These are phyloP conservation scores for Pseudisothecium myosuroides DNA, from an alignment of 225 moss, liverwort and hornwort genomes.

Conservation along the genomic window DNA sequence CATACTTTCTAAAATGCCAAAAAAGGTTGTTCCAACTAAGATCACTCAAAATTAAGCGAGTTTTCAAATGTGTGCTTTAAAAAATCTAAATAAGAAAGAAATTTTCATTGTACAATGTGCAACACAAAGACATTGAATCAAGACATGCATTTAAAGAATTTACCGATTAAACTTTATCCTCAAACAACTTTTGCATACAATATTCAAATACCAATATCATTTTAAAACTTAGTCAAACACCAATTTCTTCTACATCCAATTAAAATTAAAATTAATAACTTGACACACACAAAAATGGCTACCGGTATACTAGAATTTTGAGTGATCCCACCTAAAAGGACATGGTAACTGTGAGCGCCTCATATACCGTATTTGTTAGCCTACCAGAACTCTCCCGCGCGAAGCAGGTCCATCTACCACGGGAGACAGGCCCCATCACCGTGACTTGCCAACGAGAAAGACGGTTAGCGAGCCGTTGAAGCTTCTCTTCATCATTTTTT, in stretches of 20 bases:
- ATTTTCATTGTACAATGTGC: not conserved
- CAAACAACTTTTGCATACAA: not conserved
- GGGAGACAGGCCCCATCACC: not conserved
- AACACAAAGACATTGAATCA: fast-evolving
- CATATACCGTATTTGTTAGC: too few species aligned
- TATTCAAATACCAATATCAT: not conserved
- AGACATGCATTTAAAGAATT: not conserved
- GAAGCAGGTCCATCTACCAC: not conserved
- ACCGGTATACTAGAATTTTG: too few species aligned
- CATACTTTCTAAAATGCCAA: fast-evolving
- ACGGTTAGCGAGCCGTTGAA: not conserved
- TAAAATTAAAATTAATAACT: not conserved
- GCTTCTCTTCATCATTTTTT: not conserved
- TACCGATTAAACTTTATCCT: fast-evolving
- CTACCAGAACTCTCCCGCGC: not conserved
- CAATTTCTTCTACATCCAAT: not conserved
- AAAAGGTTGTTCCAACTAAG: not conserved
- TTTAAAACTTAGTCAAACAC: not conserved
- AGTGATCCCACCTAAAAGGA: not conserved
- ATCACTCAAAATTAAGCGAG: not conserved
- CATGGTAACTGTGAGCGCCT: too few species aligned
- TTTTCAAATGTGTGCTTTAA: too few species aligned
- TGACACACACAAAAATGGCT: not conserved
- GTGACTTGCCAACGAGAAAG: not conserved
- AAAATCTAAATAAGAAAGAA: not conserved